Evolutionary conservation across 805 yeast genomes (phyloP).

Genomic region (Schizosaccharomyces octosporus): DNA sequence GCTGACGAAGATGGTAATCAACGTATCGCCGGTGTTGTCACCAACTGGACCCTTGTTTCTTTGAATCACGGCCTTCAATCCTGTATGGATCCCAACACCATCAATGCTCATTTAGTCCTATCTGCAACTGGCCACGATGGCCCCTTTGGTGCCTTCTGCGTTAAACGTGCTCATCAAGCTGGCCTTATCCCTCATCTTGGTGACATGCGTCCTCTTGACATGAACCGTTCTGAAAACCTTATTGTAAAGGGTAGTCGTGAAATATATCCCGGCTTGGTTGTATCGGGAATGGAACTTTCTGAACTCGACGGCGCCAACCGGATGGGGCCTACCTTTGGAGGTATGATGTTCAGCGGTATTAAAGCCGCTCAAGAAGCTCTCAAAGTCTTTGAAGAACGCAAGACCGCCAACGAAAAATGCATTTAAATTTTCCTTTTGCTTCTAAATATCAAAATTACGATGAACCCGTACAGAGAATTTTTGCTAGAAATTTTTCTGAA

Average conservation of each 20-base stretch:
- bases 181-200: conserved; percentile 21
- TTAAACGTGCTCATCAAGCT: conserved; percentile 32
- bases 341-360: conserved; percentile 56
- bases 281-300: conserved; percentile 59
- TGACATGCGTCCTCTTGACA: conserved; percentile 58
- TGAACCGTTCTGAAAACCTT: conserved; percentile 54
- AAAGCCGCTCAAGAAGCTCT: conserved; percentile 39
- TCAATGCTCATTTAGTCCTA: conserved; percentile 36
- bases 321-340: conserved; percentile 71
- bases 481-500: too few relatives aligned
- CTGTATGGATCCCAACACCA: conserved; percentile 65
- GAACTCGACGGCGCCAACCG: conserved; percentile 57
- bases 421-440: neutral
- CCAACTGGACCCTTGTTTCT: conserved; percentile 61
- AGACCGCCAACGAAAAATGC: neutral
- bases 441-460: too few relatives aligned
- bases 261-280: conserved; percentile 34
- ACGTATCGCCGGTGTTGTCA: conserved; percentile 55
- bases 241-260: conserved; percentile 48
- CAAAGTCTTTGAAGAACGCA: neutral
- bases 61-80: conserved; percentile 54
- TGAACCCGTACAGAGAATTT: too few relatives aligned
- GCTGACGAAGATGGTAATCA: conserved; percentile 30
- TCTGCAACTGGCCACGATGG: conserved; percentile 68
- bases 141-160: conserved; percentile 59